phyloP scores from a whole-genome alignment of 306 rosid species.

The Alnus rubra region DNA sequence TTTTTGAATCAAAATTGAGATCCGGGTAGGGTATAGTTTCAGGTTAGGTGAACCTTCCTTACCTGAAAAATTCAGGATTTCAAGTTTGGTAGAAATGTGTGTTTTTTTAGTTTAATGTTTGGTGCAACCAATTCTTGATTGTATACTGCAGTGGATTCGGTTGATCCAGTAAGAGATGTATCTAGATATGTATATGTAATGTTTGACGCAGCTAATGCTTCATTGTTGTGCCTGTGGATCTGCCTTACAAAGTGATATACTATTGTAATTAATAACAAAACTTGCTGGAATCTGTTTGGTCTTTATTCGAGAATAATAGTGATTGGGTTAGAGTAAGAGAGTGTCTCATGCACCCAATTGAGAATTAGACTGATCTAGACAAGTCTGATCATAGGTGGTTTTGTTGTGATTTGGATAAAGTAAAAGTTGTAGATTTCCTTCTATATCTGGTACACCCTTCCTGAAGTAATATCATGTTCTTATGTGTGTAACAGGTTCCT shows the following conservation, averaged over 20 bases:
- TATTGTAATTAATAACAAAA: background rate
- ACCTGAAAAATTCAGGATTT: background rate
- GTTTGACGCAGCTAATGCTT: background rate
- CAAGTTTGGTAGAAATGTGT: background rate
- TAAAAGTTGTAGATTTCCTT: background rate
- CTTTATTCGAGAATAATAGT: background rate
- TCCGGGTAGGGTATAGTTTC: background rate
- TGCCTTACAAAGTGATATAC: conserved; percentile 13
- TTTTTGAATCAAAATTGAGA: conserved; percentile 22
- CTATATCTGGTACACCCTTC: background rate
- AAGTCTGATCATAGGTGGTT: background rate
- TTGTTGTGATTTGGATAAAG: background rate
- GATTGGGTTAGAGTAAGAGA: background rate
- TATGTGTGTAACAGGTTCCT: conserved; percentile 42
- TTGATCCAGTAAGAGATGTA: no score
- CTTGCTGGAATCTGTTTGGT: background rate
- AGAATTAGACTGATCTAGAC: background rate
- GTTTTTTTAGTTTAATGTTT: background rate
- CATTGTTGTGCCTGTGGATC: conserved; percentile 2
- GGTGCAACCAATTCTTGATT: background rate
- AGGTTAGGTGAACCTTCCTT: conserved; percentile 21
- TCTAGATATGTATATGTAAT: no score
- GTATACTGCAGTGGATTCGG: conserved; percentile 18
- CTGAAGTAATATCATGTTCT: background rate
- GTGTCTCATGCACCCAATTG: background rate